phyloP scores from a whole-genome alignment of 2,329 filamentous ascomycete species.

The Pestalotiopsis fici region DNA sequence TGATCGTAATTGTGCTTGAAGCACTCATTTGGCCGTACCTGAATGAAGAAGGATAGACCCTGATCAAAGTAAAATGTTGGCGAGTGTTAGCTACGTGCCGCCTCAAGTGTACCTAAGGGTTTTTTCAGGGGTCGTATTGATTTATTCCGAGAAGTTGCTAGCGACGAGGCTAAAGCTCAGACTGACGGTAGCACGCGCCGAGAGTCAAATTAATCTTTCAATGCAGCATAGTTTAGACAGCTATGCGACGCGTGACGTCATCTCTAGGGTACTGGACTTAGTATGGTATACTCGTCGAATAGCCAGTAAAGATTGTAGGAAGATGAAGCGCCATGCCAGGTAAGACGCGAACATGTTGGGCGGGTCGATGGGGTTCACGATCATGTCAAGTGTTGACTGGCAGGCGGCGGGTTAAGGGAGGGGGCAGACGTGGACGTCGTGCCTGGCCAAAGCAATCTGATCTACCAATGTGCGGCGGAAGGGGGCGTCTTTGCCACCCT shows the following conservation, averaged over 20 bases:
- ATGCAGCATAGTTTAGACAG: neutral
- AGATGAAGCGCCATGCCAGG: neutral
- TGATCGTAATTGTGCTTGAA: too few species aligned
- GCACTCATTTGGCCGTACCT: neutral
- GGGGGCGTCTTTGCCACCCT: neutral
- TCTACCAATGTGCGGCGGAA: neutral
- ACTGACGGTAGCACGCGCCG: neutral
- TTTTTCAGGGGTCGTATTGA: slow-evolving; percentile 1
- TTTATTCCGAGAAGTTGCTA: neutral
- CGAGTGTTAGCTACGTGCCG: neutral
- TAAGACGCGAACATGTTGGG: neutral
- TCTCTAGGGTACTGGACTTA: neutral
- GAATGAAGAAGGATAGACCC: neutral
- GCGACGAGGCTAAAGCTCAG: neutral
- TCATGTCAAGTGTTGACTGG: neutral
- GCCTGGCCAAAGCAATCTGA: neutral
- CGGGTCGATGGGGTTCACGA: neutral
- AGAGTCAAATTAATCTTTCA: neutral
- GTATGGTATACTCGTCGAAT: neutral
- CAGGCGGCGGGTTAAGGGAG: neutral
- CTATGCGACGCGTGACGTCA: neutral
- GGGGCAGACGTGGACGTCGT: neutral
- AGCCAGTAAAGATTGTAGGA: neutral
- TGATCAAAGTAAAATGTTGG: neutral
- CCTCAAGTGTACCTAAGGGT: neutral